Conservation (phyloP, 106 monocot species). For the Agapanthus africanus region DNA sequence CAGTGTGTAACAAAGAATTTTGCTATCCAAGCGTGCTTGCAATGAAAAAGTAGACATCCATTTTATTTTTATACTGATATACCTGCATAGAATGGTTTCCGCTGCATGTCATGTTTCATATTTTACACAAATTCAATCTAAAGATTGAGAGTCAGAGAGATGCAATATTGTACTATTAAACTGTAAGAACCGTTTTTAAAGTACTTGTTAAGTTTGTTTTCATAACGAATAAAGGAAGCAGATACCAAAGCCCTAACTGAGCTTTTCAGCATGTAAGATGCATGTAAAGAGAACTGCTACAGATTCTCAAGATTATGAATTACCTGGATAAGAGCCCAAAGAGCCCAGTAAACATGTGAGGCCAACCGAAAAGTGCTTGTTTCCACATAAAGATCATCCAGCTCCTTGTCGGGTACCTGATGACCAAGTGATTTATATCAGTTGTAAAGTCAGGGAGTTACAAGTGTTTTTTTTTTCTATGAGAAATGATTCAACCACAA, state of each 20-base stretch:
- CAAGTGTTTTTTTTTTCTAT: background rate
- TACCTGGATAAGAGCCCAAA: slow-evolving; percentile 96
- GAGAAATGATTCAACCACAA: background rate
- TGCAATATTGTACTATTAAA: background rate
- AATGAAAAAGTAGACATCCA: background rate
- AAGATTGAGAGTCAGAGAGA: background rate
- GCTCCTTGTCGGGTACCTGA: slow-evolving; percentile 50
- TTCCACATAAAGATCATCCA: slow-evolving; percentile 69
- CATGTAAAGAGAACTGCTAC: background rate
- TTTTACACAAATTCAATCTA: background rate
- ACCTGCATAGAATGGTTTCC: background rate
- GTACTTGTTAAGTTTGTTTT: background rate
- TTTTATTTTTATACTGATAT: background rate
- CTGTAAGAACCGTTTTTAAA: background rate
- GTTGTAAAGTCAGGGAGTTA: too few relatives aligned
- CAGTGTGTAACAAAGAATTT: background rate
- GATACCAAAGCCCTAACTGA: background rate
- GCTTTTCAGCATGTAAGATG: background rate
- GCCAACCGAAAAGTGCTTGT: slow-evolving; percentile 73
- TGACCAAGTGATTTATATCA: slow-evolving; percentile 3
- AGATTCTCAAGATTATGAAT: background rate
- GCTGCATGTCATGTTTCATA: background rate
- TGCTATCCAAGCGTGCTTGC: background rate
- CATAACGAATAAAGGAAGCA: background rate
- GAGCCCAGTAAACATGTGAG: slow-evolving; percentile 88